Evolutionary conservation across 306 rosid genomes (phyloP).

Genomic region (Spatholobus suberectus): DNA sequence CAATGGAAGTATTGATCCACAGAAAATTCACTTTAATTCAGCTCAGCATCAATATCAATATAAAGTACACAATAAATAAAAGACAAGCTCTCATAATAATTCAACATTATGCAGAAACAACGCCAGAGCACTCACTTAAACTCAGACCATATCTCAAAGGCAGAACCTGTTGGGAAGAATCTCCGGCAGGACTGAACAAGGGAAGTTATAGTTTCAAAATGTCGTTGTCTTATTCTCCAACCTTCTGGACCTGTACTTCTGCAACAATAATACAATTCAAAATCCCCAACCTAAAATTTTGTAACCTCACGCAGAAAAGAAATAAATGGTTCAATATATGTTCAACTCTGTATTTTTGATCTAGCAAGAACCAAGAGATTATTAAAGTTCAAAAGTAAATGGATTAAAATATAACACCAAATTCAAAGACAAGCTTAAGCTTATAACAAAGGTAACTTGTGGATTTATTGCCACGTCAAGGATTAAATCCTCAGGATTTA

Average conservation of each 20-base stretch:
- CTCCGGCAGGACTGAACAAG: conserved; percentile 97
- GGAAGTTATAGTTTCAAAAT: conserved; percentile 87
- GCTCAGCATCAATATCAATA: conserved; percentile 31
- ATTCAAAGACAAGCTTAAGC: conserved; percentile 20
- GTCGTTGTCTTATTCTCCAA: conserved; percentile 94
- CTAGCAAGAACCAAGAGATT: conserved; percentile 20
- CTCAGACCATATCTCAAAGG: conserved; percentile 97
- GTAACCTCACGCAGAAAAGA: conserved; percentile 18
- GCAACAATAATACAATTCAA: conserved; percentile 47
- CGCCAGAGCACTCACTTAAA: conserved; percentile 71
- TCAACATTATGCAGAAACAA: conserved; percentile 38
- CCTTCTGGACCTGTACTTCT: conserved; percentile 99
- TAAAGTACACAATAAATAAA: conserved; percentile 30
- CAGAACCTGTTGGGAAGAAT: conserved; percentile 93
- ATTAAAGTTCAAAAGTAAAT: conserved; percentile 8
- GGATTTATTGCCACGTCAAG: conserved; percentile 5
- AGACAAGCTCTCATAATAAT: conserved; percentile 24
- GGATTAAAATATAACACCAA: conserved; percentile 17
- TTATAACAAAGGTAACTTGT: conserved; percentile 14
- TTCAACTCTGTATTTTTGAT: conserved; percentile 25
- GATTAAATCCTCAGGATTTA: conserved; percentile 19
- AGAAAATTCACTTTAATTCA: conserved; percentile 30
- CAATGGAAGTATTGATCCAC: conserved; percentile 11
- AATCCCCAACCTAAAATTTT: conserved; percentile 30
- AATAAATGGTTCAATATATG: conserved; percentile 1